A percentile compares a stretch with the other conserved stretches of the same genome.
phyloP scores from a whole-genome alignment of 2,329 filamentous ascomycete genomes.

The Emergomyces africanus region DNA sequence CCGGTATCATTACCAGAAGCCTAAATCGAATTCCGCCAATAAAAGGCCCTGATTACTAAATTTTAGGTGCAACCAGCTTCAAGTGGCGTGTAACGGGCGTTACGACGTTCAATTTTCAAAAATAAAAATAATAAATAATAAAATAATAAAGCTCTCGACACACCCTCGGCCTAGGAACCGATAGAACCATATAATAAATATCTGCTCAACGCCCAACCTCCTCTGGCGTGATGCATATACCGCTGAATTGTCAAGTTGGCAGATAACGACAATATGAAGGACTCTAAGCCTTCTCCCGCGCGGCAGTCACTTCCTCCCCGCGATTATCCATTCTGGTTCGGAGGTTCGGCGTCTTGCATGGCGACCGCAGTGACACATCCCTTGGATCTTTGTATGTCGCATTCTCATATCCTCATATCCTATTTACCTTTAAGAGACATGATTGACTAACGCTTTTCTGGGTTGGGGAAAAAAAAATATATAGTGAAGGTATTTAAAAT shows the following conservation, averaged over 20 bases:
- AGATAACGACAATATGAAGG: constrained; percentile 14
- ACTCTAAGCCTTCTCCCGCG: not conserved
- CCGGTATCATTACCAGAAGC: not conserved
- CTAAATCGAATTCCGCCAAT: not conserved
- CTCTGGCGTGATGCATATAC: not conserved
- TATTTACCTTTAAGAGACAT: not conserved
- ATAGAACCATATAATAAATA: not conserved
- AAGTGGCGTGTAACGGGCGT: not conserved
- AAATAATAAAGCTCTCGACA: not conserved
- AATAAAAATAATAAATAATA: not conserved
- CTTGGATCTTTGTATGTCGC: constrained; percentile 66
- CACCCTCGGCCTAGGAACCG: not conserved
- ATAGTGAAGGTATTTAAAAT: constrained; percentile 46
- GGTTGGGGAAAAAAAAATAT: not conserved
- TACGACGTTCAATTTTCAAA: not conserved
- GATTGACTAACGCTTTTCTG: constrained; percentile 13
- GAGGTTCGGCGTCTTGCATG: constrained; percentile 84
- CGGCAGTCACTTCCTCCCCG: constrained; percentile 15
- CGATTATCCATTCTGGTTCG: constrained; percentile 86
- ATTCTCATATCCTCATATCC: not conserved
- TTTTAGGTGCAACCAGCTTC: not conserved
- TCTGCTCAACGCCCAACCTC: not conserved
- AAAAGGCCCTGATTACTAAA: not conserved
- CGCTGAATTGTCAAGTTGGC: constrained; percentile 18
- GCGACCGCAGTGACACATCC: constrained; percentile 89